These are phyloP conservation scores for Neonectria hederae DNA, from an alignment of 2,329 filamentous ascomycete species.

Conservation along the genomic window DNA sequence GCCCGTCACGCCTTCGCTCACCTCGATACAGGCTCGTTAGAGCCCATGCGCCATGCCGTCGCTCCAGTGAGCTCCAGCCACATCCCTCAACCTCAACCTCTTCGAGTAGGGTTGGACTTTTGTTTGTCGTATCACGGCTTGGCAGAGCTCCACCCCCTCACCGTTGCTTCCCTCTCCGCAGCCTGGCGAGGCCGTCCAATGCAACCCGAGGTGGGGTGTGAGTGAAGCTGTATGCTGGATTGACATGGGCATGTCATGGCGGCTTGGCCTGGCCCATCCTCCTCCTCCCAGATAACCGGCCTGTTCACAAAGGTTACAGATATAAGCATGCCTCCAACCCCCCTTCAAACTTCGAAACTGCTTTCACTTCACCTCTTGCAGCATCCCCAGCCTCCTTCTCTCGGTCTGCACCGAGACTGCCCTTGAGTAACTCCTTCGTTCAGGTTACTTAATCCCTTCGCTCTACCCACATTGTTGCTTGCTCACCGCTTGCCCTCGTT, in stretches of 20 bases:
- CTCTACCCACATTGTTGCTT: conserved; percentile 34
- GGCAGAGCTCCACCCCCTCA: conserved; percentile 32
- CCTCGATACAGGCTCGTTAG: neutral
- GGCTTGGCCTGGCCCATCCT: conserved; percentile 31
- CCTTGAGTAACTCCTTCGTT: conserved; percentile 43
- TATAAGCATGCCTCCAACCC: conserved; percentile 36
- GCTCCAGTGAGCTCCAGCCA: conserved; percentile 44
- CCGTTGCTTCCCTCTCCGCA: conserved; percentile 34
- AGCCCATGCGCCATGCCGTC: conserved; percentile 31
- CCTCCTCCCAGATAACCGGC: conserved; percentile 17
- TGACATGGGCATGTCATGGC: conserved; percentile 34
- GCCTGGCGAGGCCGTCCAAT: conserved; percentile 30
- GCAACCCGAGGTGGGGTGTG: conserved; percentile 36
- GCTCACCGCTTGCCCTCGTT: conserved; percentile 33
- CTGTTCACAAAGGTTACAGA: conserved; percentile 23
- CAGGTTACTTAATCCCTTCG: conserved; percentile 45
- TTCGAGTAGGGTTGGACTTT: conserved; percentile 33
- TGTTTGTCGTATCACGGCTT: conserved; percentile 39
- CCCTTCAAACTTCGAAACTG: conserved; percentile 21
- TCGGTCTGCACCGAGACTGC: conserved; percentile 21
- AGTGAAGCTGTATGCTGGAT: conserved; percentile 28
- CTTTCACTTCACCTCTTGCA: conserved; percentile 28
- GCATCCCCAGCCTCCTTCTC: conserved; percentile 26
- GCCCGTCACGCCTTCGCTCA: conserved; percentile 1
- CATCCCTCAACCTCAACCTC: conserved; percentile 32